These are phyloP conservation scores for Collybia mongolica DNA, from an alignment of 768 basidiomycete genomes.

Conservation along the genomic window DNA sequence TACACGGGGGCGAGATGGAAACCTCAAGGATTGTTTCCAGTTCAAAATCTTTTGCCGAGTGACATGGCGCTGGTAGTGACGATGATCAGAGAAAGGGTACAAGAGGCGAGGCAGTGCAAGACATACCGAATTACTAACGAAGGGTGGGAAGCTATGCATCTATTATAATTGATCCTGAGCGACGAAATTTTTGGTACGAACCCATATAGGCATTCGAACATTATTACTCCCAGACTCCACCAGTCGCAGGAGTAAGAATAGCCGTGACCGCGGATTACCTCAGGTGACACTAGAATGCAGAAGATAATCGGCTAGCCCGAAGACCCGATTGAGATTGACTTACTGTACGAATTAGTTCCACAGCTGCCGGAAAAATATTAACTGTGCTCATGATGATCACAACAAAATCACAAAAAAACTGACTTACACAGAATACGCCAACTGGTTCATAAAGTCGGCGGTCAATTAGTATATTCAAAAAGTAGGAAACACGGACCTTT, in stretches of 20 bases:
- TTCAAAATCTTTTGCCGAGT: constrained; percentile 97
- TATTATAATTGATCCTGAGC: constrained; percentile 10
- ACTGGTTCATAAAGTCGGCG: constrained; percentile 37
- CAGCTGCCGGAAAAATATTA: constrained; percentile 49
- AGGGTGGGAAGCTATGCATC: constrained; percentile 79
- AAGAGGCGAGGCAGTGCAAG: constrained; percentile 12
- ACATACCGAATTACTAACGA: constrained; percentile 89
- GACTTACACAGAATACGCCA: constrained; percentile 87
- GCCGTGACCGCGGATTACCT: constrained; percentile 87
- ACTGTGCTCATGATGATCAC: constrained; percentile 14
- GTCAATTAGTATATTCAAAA: constrained; percentile 20
- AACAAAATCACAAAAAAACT: constrained; percentile 5
- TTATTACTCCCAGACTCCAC: constrained; percentile 98
- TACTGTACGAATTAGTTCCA: constrained; percentile 86
- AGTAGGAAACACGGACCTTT: constrained; percentile 54
- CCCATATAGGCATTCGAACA: constrained; percentile 95
- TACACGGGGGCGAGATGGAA: constrained; percentile 79
- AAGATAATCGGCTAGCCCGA: not conserved
- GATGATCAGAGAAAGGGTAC: constrained; percentile 8
- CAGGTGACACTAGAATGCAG: constrained; percentile 71
- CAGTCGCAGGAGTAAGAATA: constrained; percentile 96
- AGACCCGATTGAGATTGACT: constrained; percentile 25
- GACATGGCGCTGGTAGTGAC: constrained; percentile 68
- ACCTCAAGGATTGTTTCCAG: constrained; percentile 88
- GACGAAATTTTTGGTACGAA: constrained; percentile 33